Evolutionary conservation across 2,329 filamentous ascomycete genomes (phyloP).

Genomic region (Elsinoe australis): DNA sequence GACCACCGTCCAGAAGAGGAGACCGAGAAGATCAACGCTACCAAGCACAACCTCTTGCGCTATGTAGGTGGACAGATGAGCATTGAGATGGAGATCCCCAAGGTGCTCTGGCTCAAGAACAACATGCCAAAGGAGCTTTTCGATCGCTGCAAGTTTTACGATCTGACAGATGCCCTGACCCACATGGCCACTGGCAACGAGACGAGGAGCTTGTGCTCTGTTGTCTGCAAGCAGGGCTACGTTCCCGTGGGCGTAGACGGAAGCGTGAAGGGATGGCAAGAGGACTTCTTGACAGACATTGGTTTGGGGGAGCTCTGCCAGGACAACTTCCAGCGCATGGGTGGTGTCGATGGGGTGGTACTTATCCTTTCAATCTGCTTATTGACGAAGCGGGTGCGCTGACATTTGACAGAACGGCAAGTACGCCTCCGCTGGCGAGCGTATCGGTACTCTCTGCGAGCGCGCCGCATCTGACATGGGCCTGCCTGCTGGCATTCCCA

Average conservation of each 20-base stretch:
- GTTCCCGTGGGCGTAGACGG: constrained; percentile 96
- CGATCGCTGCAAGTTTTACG: constrained; percentile 91
- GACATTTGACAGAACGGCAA: constrained; percentile 65
- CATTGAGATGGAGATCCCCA: constrained; percentile 99
- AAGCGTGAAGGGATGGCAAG: constrained; percentile 96
- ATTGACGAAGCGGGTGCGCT: constrained; percentile 19
- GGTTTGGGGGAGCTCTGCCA: constrained; percentile 77
- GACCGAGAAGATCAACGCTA: constrained; percentile 87
- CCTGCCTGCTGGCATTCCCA: constrained; percentile 75
- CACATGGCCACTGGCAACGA: constrained; percentile 90
- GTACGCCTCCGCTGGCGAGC: constrained; percentile 85
- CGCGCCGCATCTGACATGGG: constrained; percentile 78
- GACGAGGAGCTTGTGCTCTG: constrained; percentile 87
- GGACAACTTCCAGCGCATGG: constrained; percentile 86
- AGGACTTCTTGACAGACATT: constrained; percentile 82
- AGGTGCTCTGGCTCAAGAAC: constrained; percentile 97
- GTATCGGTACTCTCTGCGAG: constrained; percentile 76
- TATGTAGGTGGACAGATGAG: constrained; percentile 98
- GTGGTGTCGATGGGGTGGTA: constrained; percentile 91
- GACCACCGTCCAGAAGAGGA: constrained; percentile 89
- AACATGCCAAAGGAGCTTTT: constrained; percentile 92
- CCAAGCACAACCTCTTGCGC: constrained; percentile 81
- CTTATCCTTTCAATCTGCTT: constrained; percentile 28
- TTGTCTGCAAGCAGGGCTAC: constrained; percentile 94
- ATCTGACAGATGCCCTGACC: constrained; percentile 84